These are phyloP conservation scores for Ganoderma sinense DNA, from an alignment of 1,284 basidiomycete genomes.

Conservation along the genomic window DNA sequence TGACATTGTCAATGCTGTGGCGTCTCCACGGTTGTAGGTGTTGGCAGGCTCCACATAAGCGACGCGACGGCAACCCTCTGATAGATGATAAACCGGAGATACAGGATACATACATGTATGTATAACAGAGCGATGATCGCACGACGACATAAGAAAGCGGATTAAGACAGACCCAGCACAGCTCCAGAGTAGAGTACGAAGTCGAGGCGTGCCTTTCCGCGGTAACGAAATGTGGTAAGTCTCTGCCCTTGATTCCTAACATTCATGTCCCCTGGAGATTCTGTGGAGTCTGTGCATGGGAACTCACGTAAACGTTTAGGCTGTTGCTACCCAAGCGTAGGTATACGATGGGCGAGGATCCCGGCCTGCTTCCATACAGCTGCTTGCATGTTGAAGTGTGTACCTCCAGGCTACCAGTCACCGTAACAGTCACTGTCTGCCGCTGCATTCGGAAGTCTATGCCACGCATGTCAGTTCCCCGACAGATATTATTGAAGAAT, in stretches of 20 bases:
- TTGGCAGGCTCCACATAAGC: not conserved
- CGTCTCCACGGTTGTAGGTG: not conserved
- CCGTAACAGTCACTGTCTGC: not conserved
- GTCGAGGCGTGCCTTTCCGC: not conserved
- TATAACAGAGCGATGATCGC: not conserved
- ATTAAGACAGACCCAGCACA: not conserved
- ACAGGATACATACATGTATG: not conserved
- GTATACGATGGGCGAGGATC: not conserved
- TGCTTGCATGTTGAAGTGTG: not conserved
- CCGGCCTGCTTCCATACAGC: not conserved
- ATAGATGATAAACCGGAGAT: not conserved
- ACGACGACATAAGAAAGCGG: not conserved
- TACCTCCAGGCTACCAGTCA: not conserved
- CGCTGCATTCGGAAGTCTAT: not conserved
- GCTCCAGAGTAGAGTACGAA: not conserved
- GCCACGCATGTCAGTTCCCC: not conserved
- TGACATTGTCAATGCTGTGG: not conserved
- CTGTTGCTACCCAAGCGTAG: not conserved
- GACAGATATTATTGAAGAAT: not conserved
- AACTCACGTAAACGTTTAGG: not conserved
- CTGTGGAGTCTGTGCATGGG: not conserved
- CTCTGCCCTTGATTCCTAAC: not conserved
- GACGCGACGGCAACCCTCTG: no score
- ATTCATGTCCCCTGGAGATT: not conserved
- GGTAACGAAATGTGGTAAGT: no score